These are phyloP conservation scores for Pythium chondricola DNA, from an alignment of 352 stramenopile species.

Conservation along the genomic window DNA sequence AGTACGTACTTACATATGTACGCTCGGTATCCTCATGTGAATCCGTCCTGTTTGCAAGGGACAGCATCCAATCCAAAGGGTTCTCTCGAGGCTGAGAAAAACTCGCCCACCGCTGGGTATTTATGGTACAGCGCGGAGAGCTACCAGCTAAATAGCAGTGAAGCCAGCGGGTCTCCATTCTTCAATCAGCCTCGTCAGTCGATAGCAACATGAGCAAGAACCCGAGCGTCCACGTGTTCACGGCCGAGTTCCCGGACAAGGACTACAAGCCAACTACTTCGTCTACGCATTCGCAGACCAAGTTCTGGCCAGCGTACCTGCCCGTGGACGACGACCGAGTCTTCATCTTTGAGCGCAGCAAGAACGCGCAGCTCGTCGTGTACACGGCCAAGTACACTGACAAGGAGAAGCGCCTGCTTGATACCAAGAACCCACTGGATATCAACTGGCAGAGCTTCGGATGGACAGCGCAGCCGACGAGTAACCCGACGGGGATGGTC, in stretches of 20 bases:
- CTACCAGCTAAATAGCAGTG: too few species aligned
- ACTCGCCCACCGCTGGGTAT: too few species aligned
- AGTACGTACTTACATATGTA: too few species aligned
- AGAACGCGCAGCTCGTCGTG: constrained; percentile 77
- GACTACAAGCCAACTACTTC: constrained; percentile 59
- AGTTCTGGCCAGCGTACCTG: constrained; percentile 67
- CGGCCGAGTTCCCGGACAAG: constrained; percentile 60
- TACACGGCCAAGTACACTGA: constrained; percentile 66
- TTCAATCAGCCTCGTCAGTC: neutral
- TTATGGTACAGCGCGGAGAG: too few species aligned
- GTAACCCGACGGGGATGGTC: constrained; percentile 55
- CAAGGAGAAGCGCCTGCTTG: constrained; percentile 35
- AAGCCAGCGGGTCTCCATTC: too few species aligned
- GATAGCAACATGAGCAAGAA: constrained; percentile 7
- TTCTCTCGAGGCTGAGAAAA: too few species aligned
- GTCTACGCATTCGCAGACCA: constrained; percentile 49
- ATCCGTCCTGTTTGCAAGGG: too few species aligned
- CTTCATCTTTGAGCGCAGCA: constrained; percentile 72
- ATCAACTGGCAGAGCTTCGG: constrained; percentile 83
- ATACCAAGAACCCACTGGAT: constrained; percentile 62
- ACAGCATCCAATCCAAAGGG: too few species aligned
- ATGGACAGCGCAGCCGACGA: constrained; percentile 61
- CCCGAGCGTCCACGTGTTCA: constrained; percentile 54
- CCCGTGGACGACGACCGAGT: constrained; percentile 50
- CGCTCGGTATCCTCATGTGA: too few species aligned